A percentile compares a stretch with the other conserved stretches of the same genome.
Conservation (phyloP, 2,329 filamentous ascomycete species). For the Hypocreales sp. region DNA sequence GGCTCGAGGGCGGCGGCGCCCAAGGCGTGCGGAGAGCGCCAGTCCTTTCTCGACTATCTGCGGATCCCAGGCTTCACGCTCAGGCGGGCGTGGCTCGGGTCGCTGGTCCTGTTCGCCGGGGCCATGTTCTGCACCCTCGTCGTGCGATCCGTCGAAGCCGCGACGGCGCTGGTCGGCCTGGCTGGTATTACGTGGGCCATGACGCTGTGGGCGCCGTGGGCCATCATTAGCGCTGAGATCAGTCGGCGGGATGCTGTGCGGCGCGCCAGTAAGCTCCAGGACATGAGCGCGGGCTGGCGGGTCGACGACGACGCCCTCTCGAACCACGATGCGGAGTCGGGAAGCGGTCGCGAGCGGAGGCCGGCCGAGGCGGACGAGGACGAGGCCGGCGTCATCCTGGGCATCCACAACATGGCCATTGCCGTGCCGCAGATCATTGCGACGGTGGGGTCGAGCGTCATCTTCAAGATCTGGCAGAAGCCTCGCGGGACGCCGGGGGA, state of each 20-base stretch:
- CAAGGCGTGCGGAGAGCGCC: no score
- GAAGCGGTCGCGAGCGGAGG: constrained; percentile 1
- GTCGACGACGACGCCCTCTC: constrained; percentile 1
- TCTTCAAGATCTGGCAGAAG: constrained; percentile 80
- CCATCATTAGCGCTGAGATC: constrained; percentile 87
- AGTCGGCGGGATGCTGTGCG: constrained; percentile 56
- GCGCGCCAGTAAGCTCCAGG: constrained; percentile 20
- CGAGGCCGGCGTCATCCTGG: constrained; percentile 79
- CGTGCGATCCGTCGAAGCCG: constrained; percentile 53
- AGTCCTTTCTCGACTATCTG: constrained; percentile 40
- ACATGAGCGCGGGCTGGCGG: constrained; percentile 3
- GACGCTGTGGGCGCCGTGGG: constrained; percentile 88
- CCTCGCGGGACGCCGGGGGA: constrained; percentile 73
- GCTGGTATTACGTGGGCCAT: constrained; percentile 87
- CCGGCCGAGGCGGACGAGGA: constrained; percentile 46
- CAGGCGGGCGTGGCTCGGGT: constrained; percentile 72
- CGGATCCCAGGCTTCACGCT: constrained; percentile 75
- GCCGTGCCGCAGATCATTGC: constrained; percentile 85
- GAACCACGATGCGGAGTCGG: constrained; percentile 9
- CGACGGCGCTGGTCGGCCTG: constrained; percentile 62
- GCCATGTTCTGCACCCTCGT: constrained; percentile 77
- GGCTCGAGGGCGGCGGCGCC: no score
- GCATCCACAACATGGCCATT: constrained; percentile 91
- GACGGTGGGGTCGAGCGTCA: constrained; percentile 66
- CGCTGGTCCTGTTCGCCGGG: constrained; percentile 66